Evolutionary conservation across 2,329 filamentous ascomycete species (phyloP), one percentile per base, ranked within the genome.

Genomic region (Stagonosporopsis vannaccii): DNA sequence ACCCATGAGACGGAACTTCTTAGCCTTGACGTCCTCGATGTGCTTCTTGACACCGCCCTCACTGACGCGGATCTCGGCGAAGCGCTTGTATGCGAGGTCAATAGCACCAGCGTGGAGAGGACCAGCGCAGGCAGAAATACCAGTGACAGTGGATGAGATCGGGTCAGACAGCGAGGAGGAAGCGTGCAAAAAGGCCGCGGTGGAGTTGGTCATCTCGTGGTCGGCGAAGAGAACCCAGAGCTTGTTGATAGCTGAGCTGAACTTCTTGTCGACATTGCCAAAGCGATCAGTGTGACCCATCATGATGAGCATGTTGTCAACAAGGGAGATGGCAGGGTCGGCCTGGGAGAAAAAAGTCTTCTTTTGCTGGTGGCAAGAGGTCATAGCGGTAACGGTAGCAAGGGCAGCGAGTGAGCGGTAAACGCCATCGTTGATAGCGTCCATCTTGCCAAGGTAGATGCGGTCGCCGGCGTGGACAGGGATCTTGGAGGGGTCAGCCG

Each of bases 51-150:
- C 37, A 19, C 32, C 32, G 9, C 22, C 22, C 17, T 40, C 37
- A 19, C 13, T 25, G 2, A 13, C 19, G 19, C 37, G 19, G 37
- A 40, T 40, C 25, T 43, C 40, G 26, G 40, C 40, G 12, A 43
- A 43, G 2, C 40, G 40, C 40, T 43, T 43, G 40, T 43, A 43
- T 4, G 40, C 40, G 20, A 43, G 40, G 25, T 43, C 40, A 25
- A 43, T 43, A 12, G 40, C 40, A 12, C 40, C 40, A 17, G 40
- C 40, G 40, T 43, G 40, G n/a, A 43, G 26, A 19, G 40, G 40
- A 28, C 40, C 40, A 19, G 40, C 40, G 25, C 40, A 43, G 9
- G 40, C 40, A 7, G 40, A 43, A n/a, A 43, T 39, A 20, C 36
- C 36, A 12, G 37, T 40, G 37, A 40, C 19, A n/a, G 19, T 22